These are phyloP conservation scores for Fusarium haematococcum DNA, from an alignment of 2,329 filamentous ascomycete genomes.

Conservation along the genomic window DNA sequence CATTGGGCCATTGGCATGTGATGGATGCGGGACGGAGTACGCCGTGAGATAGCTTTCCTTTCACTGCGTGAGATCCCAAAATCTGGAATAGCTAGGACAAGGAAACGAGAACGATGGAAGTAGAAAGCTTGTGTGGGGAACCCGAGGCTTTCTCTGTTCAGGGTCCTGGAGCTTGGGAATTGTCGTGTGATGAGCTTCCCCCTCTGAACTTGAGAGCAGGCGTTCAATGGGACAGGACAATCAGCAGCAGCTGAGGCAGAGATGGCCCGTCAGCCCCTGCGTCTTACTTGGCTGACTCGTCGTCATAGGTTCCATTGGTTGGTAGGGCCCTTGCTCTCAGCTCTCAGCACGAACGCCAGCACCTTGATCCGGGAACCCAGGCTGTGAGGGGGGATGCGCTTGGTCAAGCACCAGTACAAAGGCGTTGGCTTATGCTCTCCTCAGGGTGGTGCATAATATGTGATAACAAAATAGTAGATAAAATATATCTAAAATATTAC, in stretches of 20 bases:
- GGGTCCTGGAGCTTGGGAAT: slow-evolving; percentile 23
- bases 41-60: not conserved
- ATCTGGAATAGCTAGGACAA: not conserved
- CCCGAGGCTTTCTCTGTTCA: slow-evolving; percentile 8
- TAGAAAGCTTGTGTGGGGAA: slow-evolving; percentile 32
- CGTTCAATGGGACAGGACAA: not conserved
- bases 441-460: not conserved
- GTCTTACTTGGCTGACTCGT: not conserved
- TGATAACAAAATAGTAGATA: not conserved
- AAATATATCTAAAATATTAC: not conserved
- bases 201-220: slow-evolving; percentile 5
- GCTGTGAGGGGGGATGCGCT: not conserved
- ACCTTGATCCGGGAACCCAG: slow-evolving; percentile 25
- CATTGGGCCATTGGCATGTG: slow-evolving; percentile 19
- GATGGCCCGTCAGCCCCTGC: not conserved
- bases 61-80: not conserved
- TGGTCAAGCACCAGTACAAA: not conserved
- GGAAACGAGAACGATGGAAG: not conserved
- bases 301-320: slow-evolving; percentile 10
- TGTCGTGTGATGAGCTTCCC: slow-evolving; percentile 21
- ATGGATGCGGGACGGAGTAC: slow-evolving; percentile 5
- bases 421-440: not conserved
- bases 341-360: not conserved
- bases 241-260: not conserved
- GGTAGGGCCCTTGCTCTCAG: slow-evolving; percentile 1